Evolutionary conservation across 1,139 yeast genomes (phyloP).

Genomic region (Yamadazyma diospyri): DNA sequence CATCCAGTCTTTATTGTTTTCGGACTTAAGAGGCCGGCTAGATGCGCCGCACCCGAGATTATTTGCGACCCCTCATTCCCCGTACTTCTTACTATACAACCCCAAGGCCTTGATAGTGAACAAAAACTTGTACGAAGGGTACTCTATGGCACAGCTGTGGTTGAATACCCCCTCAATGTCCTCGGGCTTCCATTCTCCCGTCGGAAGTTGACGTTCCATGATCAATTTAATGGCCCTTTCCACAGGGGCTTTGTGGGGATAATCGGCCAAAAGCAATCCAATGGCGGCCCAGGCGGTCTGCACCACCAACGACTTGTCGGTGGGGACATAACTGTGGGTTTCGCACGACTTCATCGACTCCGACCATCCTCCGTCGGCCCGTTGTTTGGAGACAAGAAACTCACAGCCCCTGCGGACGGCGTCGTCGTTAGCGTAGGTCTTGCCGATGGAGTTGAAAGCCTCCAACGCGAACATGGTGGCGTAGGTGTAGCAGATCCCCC

Average conservation of each 20-base stretch:
- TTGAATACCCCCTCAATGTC: constrained; percentile 95
- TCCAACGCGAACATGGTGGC: constrained; percentile 98
- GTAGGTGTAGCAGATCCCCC: constrained; percentile 97
- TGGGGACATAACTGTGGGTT: constrained; percentile 66
- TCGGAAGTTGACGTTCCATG: constrained; percentile 61
- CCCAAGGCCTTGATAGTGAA: constrained; percentile 95
- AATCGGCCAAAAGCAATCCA: constrained; percentile 75
- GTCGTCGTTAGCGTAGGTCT: constrained; percentile 57
- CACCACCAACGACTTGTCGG: constrained; percentile 62
- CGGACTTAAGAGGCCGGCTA: too few relatives aligned
- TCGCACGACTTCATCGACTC: constrained; percentile 86
- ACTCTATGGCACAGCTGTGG: constrained; percentile 88
- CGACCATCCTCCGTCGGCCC: constrained; percentile 95
- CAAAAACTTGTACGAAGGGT: constrained; percentile 86
- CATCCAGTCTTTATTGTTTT: too few relatives aligned
- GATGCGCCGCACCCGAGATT: background rate
- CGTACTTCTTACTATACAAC: constrained; percentile 46
- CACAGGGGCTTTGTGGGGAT: constrained; percentile 67
- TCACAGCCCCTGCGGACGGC: constrained; percentile 78
- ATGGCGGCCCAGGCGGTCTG: constrained; percentile 94
- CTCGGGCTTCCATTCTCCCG: constrained; percentile 87
- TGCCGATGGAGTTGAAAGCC: constrained; percentile 73
- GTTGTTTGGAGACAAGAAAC: constrained; percentile 71
- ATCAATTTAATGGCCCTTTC: constrained; percentile 61
- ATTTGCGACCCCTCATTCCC: too few relatives aligned